Evolutionary conservation across 495 filamentous ascomycete genomes (phyloP).

Genomic region (Cudoniella acicularis): DNA sequence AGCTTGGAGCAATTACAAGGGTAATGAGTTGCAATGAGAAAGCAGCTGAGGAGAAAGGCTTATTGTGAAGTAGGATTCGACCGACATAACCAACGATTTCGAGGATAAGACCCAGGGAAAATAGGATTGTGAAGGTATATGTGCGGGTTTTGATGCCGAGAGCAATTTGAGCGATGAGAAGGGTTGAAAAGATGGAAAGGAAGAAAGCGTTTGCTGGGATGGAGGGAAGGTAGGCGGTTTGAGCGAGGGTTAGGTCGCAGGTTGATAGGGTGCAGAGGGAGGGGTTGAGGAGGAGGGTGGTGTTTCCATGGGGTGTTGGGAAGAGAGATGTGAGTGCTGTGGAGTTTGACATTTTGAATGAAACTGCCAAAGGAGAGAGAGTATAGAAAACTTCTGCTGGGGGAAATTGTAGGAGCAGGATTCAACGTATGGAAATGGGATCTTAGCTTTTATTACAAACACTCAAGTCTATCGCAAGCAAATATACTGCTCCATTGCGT

Average conservation of each 20-base stretch:
- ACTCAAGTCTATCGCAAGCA: background rate
- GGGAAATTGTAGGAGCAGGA: background rate
- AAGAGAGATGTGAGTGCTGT: background rate
- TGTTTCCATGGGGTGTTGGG: conserved; percentile 17
- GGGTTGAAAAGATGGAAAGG: conserved; percentile 20
- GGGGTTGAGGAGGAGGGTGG: conserved; percentile 1
- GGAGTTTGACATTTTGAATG: background rate
- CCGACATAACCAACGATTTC: conserved; percentile 38
- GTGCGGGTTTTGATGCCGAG: conserved; percentile 4
- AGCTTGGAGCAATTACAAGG: conserved; percentile 51
- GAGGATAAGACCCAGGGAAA: conserved; percentile 31
- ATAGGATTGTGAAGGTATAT: conserved; percentile 32
- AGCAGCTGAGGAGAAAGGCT: conserved; percentile 32
- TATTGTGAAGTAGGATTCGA: conserved; percentile 34
- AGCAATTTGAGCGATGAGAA: conserved; percentile 12
- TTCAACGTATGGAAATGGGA: background rate
- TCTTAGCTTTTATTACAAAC: background rate
- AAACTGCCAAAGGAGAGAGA: background rate
- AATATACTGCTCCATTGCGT: background rate
- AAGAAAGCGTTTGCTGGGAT: conserved; percentile 36
- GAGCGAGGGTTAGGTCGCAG: conserved; percentile 30
- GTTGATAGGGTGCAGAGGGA: conserved; percentile 6
- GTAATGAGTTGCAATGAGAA: conserved; percentile 41
- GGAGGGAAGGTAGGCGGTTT: conserved; percentile 32
- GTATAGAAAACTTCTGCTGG: background rate